A percentile compares a stretch with the other conserved stretches of the same genome.
Evolutionary conservation across 1,284 basidiomycete genomes (phyloP).

Genomic region (Ustilago nuda): DNA sequence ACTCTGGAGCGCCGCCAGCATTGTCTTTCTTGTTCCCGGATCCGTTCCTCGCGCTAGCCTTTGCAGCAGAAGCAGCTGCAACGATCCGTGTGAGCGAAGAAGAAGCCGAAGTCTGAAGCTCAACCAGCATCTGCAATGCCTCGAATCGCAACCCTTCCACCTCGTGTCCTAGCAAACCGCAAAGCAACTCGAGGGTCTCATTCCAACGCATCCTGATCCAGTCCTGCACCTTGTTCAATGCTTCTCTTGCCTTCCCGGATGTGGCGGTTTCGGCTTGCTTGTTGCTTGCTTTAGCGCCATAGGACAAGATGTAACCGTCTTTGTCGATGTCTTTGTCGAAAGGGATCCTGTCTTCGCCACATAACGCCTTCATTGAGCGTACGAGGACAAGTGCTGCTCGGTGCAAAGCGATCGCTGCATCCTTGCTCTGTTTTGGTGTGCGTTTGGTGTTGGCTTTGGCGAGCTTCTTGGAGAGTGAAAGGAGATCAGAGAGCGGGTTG

Average conservation of each 20-base stretch:
- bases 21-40: slow-evolving; percentile 18
- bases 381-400: slow-evolving; percentile 39
- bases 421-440: slow-evolving; percentile 32
- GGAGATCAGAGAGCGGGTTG: slow-evolving; percentile 60
- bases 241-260: slow-evolving; percentile 29
- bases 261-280: not conserved
- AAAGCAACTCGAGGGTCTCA: slow-evolving; percentile 54
- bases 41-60: slow-evolving; percentile 5
- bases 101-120: slow-evolving; percentile 46
- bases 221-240: slow-evolving; percentile 43
- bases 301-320: slow-evolving; percentile 41
- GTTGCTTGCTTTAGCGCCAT: slow-evolving; percentile 24
- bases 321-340: slow-evolving; percentile 45
- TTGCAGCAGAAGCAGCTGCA: slow-evolving; percentile 14
- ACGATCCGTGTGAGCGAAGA: slow-evolving; percentile 31
- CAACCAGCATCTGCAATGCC: slow-evolving; percentile 40
- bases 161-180: slow-evolving; percentile 41
- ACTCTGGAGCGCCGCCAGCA: not conserved
- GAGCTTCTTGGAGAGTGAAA: slow-evolving; percentile 40
- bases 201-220: slow-evolving; percentile 66
- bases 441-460: slow-evolving; percentile 15
- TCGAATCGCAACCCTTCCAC: slow-evolving; percentile 43
- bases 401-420: slow-evolving; percentile 32
- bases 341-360: slow-evolving; percentile 41
- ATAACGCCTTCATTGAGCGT: slow-evolving; percentile 42